Evolutionary conservation across 495 filamentous ascomycete genomes (phyloP), one percentile per base, ranked within the genome.

Genomic region (Lasiosphaeriaceae sp.): DNA sequence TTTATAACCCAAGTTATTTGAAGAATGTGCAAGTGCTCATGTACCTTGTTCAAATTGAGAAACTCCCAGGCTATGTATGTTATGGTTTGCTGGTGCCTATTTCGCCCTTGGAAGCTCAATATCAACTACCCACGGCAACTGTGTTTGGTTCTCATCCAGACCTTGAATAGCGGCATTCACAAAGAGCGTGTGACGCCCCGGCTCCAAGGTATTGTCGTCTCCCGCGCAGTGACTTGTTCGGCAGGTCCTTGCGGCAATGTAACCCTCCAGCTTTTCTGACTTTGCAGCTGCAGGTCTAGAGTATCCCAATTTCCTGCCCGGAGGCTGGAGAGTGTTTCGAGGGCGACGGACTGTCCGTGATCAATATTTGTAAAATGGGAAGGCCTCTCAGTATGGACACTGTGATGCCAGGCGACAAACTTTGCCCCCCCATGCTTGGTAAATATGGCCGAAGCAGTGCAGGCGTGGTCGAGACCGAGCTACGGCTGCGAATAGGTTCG

Each of bases 371-470:
- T 56, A 26, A 74, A 65, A 61, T 77, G 69, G 16, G 57, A 75
- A 54, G 74, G 73, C 44, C 31, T 66, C 14, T 67, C 45, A 50
- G 35, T 66, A 8, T 68, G 49, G 47, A 37, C 68, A 19, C 57
- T 44, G 17, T 60, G 61, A 14, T 50, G 62, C 84, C 88, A 90
- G 2, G 65, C 67, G 0, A 85, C 74, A 20, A 83, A 61, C 54
- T 77, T 74, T 4, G 82, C 86, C 11, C 88, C 89, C 79, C 85
- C 88, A 0, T n/a, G 74, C 85, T 65, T 91, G 86, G 59, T 88
- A 85, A 24, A 90, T 87, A 66, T 90, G 86, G 3, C 87, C 86
- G 58, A 89, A 90, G 61, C 84, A 88, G 65, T 89, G 84, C 60
- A 89, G 61, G 8, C 67, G 70, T 2, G 85, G 87, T 44, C 74